Conservation (phyloP, 2,329 filamentous ascomycete genomes). For the Trichoderma afroharzianum region DNA sequence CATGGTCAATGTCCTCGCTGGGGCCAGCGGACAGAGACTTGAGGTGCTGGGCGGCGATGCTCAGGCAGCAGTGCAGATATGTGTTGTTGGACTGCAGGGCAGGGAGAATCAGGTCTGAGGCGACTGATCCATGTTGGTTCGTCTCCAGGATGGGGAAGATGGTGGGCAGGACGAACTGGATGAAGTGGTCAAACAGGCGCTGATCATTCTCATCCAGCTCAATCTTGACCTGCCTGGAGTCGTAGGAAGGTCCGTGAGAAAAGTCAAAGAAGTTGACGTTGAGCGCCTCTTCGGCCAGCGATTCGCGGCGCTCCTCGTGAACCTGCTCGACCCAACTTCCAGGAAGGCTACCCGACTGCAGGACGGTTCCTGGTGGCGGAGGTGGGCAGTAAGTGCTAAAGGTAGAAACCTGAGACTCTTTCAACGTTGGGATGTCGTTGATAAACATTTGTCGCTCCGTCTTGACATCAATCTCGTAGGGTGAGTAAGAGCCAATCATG, state of each 20-base stretch:
- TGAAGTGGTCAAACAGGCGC: slow-evolving; percentile 83
- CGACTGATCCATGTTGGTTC: slow-evolving; percentile 79
- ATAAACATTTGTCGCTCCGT: slow-evolving; percentile 93
- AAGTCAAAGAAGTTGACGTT: slow-evolving; percentile 84
- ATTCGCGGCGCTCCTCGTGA: slow-evolving; percentile 52
- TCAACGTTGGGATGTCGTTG: slow-evolving; percentile 79
- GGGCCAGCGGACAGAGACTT: slow-evolving; percentile 65
- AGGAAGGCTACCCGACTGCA: slow-evolving; percentile 57
- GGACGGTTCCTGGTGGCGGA: slow-evolving; percentile 63
- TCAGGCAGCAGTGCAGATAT: slow-evolving; percentile 93
- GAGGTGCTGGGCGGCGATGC: slow-evolving; percentile 86
- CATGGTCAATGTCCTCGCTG: slow-evolving; percentile 74
- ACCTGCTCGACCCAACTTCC: slow-evolving; percentile 57
- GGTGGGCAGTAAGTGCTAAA: slow-evolving; percentile 89
- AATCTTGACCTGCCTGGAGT: slow-evolving; percentile 66
- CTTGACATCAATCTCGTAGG: slow-evolving; percentile 94
- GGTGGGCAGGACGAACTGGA: slow-evolving; percentile 79
- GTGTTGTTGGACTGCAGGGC: slow-evolving; percentile 87
- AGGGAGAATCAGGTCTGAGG: slow-evolving; percentile 78
- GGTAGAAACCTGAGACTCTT: slow-evolving; percentile 84
- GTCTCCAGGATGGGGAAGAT: slow-evolving; percentile 91
- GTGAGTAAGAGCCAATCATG: slow-evolving; percentile 58
- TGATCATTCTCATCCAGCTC: slow-evolving; percentile 86
- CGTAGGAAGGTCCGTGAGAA: slow-evolving; percentile 61
- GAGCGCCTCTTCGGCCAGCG: slow-evolving; percentile 60